Evolutionary conservation across 805 yeast species (phyloP), one percentile per base, ranked within the genome.

Genomic region (Kodamaea kakaduensis): DNA sequence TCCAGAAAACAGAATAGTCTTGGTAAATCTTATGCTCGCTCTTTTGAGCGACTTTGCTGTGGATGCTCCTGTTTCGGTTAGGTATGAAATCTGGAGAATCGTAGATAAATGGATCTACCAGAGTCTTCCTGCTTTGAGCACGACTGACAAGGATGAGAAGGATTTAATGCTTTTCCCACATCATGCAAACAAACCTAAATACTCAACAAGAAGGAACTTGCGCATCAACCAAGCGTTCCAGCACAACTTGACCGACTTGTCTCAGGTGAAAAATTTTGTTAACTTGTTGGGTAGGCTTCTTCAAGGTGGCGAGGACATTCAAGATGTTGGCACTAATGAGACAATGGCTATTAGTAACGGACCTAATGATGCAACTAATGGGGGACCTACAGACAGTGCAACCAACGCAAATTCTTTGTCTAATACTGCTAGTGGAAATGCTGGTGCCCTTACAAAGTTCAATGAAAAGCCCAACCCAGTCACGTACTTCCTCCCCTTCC

Each of bases 51-150:
- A 50, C 58, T 66, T 87, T 30, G 78, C 80, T 5, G 70, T 72
- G 10, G 59, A 61, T n/a, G 45, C 50, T 2, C 49, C 51, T 15
- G 40, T 50, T 9, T 42, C 42, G 4, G 41, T 71, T 17, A 71
- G 79, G 44, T 51, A 58, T 16, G 64, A 61, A 26, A 66, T 84
- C 10, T 88, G 96, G 96, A 58, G 58, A n/a, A 58, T 71, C 5
- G 41, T 87, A 6, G 96, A 88, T 47, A 55, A 67, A 3, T 81
- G 94, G 84, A 59, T 85, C 5, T 82, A 80, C 45, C 67, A 64
- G 30, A 49, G 55, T 18, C 12, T 44, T 44, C 25, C 29, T 19
- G 16, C 18, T 5, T 18, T 42, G 15, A 24, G 24, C 15, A 7
- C 30, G 12, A 16, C 27, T 10, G 35, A 30, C 4, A 29, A 29